Evolutionary conservation across 108 stramenopile species (phyloP).

Genomic region (Nitzschia palea): DNA sequence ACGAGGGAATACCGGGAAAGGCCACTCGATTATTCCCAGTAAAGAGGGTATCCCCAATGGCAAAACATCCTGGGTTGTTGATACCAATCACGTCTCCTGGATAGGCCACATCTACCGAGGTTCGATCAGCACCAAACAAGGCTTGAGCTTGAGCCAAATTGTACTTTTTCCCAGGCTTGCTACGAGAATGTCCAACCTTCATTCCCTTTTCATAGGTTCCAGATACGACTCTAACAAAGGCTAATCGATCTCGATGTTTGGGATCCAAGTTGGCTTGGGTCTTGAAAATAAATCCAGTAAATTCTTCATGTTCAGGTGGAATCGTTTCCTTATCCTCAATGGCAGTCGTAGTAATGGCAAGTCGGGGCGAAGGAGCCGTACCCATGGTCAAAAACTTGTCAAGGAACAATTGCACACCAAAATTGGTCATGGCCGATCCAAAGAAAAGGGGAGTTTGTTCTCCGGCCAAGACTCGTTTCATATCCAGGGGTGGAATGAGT

Average conservation of each 20-base stretch:
- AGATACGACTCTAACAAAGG: slow-evolving; percentile 89
- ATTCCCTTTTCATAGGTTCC: slow-evolving; percentile 94
- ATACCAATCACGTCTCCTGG: slow-evolving; percentile 97
- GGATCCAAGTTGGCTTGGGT: slow-evolving; percentile 97
- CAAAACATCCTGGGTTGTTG: slow-evolving; percentile 93
- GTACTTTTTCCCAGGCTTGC: slow-evolving; percentile 81
- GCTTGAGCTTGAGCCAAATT: slow-evolving; percentile 94
- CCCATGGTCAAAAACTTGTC: slow-evolving; percentile 87
- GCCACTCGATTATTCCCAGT: slow-evolving; percentile 72
- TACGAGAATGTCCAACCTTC: slow-evolving; percentile 88
- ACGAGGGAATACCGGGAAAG: slow-evolving; percentile 94
- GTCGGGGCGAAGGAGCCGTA: slow-evolving; percentile 59
- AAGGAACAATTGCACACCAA: slow-evolving; percentile 91
- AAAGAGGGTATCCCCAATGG: slow-evolving; percentile 85
- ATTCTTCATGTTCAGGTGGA: slow-evolving; percentile 79
- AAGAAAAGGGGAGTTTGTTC: slow-evolving; percentile 93
- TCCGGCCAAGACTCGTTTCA: slow-evolving; percentile 83
- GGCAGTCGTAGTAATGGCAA: slow-evolving; percentile 36
- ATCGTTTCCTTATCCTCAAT: slow-evolving; percentile 54
- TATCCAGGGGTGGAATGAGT: slow-evolving; percentile 83
- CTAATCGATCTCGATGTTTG: slow-evolving; percentile 93
- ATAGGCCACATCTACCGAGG: slow-evolving; percentile 87
- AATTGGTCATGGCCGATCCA: slow-evolving; percentile 95
- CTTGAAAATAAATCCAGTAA: slow-evolving; percentile 96
- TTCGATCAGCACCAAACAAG: slow-evolving; percentile 90